Conservation (phyloP, 2,329 filamentous ascomycete genomes). For the Aspergillus costaricaensis region DNA sequence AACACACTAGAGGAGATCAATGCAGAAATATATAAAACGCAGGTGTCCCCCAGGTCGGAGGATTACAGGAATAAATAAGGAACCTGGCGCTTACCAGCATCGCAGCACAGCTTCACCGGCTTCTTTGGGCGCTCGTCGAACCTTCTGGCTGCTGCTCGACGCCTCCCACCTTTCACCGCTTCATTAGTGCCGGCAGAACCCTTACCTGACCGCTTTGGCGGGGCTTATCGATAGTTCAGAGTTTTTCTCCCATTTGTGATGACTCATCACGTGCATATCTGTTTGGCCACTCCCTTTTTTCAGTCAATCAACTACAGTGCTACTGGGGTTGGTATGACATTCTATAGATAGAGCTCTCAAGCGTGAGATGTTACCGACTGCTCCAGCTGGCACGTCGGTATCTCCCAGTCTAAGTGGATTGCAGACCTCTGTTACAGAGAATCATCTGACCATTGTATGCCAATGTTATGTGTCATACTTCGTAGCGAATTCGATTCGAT, state of each 20-base stretch:
- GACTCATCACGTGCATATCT: background rate
- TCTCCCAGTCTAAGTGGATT: no score
- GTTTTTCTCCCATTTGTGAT: slow-evolving; percentile 3
- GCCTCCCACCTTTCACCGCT: slow-evolving; percentile 31
- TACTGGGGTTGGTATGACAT: no score
- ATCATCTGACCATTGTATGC: no score
- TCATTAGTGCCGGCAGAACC: slow-evolving; percentile 24
- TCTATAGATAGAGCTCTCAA: background rate
- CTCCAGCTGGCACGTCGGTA: no score
- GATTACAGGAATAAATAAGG: background rate
- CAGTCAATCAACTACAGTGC: no score
- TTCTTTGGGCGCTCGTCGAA: slow-evolving; percentile 34
- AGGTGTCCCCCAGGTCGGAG: background rate
- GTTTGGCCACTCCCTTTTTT: background rate
- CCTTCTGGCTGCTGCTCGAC: slow-evolving; percentile 42
- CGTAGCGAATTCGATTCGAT: background rate
- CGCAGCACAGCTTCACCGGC: slow-evolving; percentile 5
- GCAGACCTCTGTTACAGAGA: no score
- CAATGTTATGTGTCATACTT: no score
- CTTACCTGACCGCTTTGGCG: slow-evolving; percentile 18
- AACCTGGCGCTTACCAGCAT: background rate
- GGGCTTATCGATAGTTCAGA: slow-evolving; percentile 26
- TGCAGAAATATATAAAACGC: background rate
- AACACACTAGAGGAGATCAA: background rate
- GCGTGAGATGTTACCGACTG: no score